A percentile compares a stretch with the other conserved stretches of the same genome.
Conservation (phyloP, 2,329 filamentous ascomycete genomes). For the Hypoxylon sp. region DNA sequence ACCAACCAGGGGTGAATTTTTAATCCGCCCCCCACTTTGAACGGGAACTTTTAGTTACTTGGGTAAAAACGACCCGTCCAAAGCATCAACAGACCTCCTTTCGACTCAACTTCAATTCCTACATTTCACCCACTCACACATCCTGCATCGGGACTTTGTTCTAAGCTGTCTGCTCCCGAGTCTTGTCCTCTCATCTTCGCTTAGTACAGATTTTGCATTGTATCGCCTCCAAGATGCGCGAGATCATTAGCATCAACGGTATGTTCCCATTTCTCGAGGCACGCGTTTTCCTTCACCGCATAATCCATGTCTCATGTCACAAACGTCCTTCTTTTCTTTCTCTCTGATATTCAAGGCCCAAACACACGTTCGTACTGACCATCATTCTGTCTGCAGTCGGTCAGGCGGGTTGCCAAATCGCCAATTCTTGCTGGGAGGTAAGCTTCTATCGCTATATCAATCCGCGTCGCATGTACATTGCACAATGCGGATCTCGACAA, state of each 20-base stretch:
- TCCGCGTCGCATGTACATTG: slow-evolving; percentile 26
- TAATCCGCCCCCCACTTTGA: slow-evolving; percentile 49
- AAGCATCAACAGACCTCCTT: slow-evolving; percentile 50
- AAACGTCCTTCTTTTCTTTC: slow-evolving; percentile 32
- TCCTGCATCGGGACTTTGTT: slow-evolving; percentile 34
- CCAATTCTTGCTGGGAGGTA: slow-evolving; percentile 99
- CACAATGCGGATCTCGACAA: slow-evolving; percentile 31
- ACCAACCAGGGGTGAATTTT: slow-evolving; percentile 46
- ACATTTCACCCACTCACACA: slow-evolving; percentile 43
- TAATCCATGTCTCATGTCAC: slow-evolving; percentile 50
- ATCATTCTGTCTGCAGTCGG: slow-evolving; percentile 79
- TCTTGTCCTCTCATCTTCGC: slow-evolving; percentile 49
- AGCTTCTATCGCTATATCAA: slow-evolving; percentile 59
- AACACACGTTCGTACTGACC: slow-evolving; percentile 64
- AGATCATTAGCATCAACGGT: slow-evolving; percentile 99
- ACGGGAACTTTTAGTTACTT: slow-evolving; percentile 34
- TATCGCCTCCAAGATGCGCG: slow-evolving; percentile 83
- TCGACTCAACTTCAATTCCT: slow-evolving; percentile 45
- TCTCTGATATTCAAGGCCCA: slow-evolving; percentile 41
- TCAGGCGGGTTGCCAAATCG: slow-evolving; percentile 99
- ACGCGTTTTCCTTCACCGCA: slow-evolving; percentile 64
- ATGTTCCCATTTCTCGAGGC: slow-evolving; percentile 60
- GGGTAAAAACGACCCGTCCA: slow-evolving; percentile 46
- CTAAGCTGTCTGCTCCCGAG: slow-evolving; percentile 46
- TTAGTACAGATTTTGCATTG: slow-evolving; percentile 54